phyloP scores from a whole-genome alignment of 768 basidiomycete species.

The Phaeolepiota aurea region DNA sequence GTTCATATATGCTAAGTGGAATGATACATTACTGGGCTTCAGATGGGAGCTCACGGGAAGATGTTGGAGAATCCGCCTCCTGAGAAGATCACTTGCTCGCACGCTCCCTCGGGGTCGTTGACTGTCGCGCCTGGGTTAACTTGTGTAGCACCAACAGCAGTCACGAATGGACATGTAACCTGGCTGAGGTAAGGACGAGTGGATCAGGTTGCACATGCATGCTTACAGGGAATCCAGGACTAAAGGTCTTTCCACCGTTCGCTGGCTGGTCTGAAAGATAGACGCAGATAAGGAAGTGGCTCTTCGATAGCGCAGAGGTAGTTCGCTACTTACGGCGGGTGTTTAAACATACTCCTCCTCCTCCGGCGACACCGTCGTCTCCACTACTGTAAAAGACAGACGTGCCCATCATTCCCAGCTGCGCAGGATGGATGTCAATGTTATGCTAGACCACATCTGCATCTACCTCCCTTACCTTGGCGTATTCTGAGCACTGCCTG shows the following conservation, averaged over 20 bases:
- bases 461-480: conserved; percentile 8
- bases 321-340: conserved; percentile 32
- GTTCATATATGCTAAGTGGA: conserved; percentile 1
- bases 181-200: conserved; percentile 6
- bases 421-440: conserved; percentile 8
- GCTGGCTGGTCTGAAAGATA: conserved; percentile 14
- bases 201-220: background rate
- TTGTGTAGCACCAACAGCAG: conserved; percentile 45
- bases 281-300: too few relatives aligned
- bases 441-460: conserved; percentile 8
- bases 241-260: conserved; percentile 12
- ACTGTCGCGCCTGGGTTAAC: conserved; percentile 34
- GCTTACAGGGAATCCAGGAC: conserved; percentile 17
- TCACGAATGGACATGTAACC: conserved; percentile 40
- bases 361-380: conserved; percentile 29
- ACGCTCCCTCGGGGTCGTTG: conserved; percentile 34
- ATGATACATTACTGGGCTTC: background rate
- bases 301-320: too few relatives aligned
- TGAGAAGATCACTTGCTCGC: conserved; percentile 36
- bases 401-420: conserved; percentile 27
- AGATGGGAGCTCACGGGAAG: conserved; percentile 19
- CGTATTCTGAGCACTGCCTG: conserved; percentile 28
- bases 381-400: conserved; percentile 27
- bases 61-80: conserved; percentile 46
- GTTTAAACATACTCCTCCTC: conserved; percentile 24